phyloP scores from a whole-genome alignment of 2,329 filamentous ascomycete species.

The Cladosporium sp. region DNA sequence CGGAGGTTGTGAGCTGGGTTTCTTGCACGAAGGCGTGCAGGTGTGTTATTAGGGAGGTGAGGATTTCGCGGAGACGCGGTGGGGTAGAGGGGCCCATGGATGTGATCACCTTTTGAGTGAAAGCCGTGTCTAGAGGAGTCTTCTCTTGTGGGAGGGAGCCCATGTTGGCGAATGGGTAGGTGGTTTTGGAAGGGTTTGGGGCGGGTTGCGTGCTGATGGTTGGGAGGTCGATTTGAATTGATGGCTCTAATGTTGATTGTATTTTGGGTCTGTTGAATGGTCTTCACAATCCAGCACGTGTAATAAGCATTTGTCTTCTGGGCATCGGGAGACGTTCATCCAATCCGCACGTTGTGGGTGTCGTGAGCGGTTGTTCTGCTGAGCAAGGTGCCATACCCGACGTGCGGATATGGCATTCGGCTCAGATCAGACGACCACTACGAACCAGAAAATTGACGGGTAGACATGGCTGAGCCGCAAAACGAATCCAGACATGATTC shows the following conservation, averaged over 20 bases:
- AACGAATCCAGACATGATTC: too few relatives aligned
- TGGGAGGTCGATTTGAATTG: too few relatives aligned
- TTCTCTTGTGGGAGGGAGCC: not conserved
- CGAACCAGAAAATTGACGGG: not conserved
- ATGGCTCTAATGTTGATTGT: too few relatives aligned
- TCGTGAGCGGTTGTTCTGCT: too few relatives aligned
- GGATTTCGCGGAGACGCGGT: conserved; percentile 35
- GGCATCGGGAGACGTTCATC: too few relatives aligned
- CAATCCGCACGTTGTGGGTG: too few relatives aligned
- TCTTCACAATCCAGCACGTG: too few relatives aligned
- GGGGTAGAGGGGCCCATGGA: conserved; percentile 33
- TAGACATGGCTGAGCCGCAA: too few relatives aligned
- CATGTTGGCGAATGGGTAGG: not conserved
- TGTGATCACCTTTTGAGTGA: conserved; percentile 34
- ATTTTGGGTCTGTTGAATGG: too few relatives aligned
- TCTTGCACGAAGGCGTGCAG: conserved; percentile 58
- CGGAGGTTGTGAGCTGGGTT: conserved; percentile 54
- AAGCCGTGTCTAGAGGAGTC: conserved; percentile 24
- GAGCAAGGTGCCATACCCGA: conserved; percentile 1
- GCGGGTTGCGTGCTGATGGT: too few relatives aligned
- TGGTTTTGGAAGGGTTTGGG: not conserved
- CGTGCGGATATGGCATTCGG: too few relatives aligned
- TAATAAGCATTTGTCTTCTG: too few relatives aligned
- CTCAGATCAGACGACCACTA: not conserved
- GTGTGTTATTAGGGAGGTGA: conserved; percentile 50